Conservation (phyloP, 495 filamentous ascomycete genomes). For the Penicillium dipodomyicola region DNA sequence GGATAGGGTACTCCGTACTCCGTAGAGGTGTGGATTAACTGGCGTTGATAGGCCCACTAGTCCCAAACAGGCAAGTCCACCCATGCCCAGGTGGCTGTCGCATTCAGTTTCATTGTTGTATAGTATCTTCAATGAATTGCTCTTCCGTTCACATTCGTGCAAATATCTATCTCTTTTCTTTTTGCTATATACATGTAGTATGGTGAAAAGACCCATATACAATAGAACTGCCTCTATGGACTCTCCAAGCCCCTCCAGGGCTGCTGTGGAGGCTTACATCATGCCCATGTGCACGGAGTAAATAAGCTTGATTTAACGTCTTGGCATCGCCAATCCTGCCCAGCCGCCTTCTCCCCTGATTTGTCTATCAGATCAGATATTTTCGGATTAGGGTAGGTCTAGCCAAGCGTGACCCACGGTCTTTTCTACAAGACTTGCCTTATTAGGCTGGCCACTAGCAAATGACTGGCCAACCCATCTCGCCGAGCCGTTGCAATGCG, state of each 20-base stretch:
- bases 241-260: too few relatives aligned
- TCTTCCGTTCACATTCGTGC: neutral
- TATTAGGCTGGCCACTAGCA: slow-evolving; percentile 1
- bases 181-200: too few relatives aligned
- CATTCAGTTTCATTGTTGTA: neutral
- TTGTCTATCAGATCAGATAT: slow-evolving; percentile 5
- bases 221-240: too few relatives aligned
- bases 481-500: neutral
- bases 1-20: neutral
- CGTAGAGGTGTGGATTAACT: neutral
- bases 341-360: neutral
- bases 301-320: slow-evolving; percentile 16
- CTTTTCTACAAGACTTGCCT: slow-evolving; percentile 5
- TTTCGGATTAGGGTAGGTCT: slow-evolving; percentile 8
- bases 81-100: slow-evolving; percentile 3
- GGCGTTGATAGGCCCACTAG: slow-evolving; percentile 8
- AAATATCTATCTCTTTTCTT: neutral
- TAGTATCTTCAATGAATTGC: neutral
- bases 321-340: neutral
- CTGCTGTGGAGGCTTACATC: neutral
- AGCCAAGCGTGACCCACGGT: neutral
- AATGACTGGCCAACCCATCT: slow-evolving; percentile 3
- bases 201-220: too few relatives aligned
- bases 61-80: slow-evolving; percentile 25
- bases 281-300: slow-evolving; percentile 4